These are phyloP conservation scores for Trametes meyenii DNA, from an alignment of 768 basidiomycete species.

Conservation along the genomic window DNA sequence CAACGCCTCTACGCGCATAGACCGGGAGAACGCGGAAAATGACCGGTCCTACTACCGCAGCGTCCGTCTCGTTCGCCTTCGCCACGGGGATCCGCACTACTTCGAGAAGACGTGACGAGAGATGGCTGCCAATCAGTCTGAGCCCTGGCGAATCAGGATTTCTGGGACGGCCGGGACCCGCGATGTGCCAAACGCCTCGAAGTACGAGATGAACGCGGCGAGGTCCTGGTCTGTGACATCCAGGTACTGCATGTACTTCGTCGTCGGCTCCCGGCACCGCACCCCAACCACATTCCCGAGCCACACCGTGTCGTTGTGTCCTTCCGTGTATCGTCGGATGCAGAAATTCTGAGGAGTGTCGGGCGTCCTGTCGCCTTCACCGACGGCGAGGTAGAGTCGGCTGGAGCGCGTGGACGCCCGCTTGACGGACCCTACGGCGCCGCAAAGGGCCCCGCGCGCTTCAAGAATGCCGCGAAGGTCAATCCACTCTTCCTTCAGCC, in stretches of 20 bases:
- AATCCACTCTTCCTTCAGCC: slow-evolving; percentile 4
- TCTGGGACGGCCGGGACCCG: not conserved
- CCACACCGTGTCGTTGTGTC: not conserved
- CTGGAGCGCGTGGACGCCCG: not conserved
- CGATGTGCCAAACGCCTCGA: not conserved
- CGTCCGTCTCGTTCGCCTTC: not conserved
- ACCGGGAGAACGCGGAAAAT: no score
- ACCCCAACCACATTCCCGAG: slow-evolving; percentile 2
- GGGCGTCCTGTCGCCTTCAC: not conserved
- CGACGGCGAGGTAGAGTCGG: slow-evolving; percentile 9
- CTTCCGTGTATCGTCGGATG: slow-evolving; percentile 7
- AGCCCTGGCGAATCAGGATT: not conserved
- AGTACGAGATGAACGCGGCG: not conserved
- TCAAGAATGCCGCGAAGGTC: not conserved
- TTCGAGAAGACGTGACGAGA: not conserved
- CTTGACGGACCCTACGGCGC: not conserved
- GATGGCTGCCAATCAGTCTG: not conserved
- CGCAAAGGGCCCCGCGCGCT: not conserved
- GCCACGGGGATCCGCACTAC: not conserved
- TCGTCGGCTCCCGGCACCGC: slow-evolving; percentile 7
- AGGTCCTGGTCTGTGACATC: slow-evolving; percentile 8
- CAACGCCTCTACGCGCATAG: no score
- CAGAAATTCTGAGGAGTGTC: not conserved
- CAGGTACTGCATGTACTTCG: slow-evolving; percentile 11
- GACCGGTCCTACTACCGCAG: not conserved